phyloP scores from a whole-genome alignment of 1,284 basidiomycete genomes.

The Hymenochaete sp. region DNA sequence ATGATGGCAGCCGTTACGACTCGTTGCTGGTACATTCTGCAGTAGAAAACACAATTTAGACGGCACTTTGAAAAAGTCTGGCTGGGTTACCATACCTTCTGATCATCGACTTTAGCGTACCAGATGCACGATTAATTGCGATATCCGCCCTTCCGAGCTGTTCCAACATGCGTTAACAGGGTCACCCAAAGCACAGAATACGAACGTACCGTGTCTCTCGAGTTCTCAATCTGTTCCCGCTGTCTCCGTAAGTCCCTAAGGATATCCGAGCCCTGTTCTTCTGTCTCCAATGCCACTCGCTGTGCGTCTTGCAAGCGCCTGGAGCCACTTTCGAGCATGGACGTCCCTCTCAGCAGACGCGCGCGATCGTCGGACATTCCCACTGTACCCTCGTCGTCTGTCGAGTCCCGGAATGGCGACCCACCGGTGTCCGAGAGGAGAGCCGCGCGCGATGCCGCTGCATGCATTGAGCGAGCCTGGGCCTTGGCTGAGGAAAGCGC shows the following conservation, averaged over 20 bases:
- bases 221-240: constrained; percentile 92
- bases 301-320: constrained; percentile 85
- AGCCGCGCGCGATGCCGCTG: constrained; percentile 50
- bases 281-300: constrained; percentile 90
- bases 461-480: constrained; percentile 56
- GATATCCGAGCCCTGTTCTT: constrained; percentile 92
- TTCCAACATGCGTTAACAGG: background rate
- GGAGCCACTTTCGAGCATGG: constrained; percentile 69
- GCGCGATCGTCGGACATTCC: constrained; percentile 56
- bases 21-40: constrained; percentile 77
- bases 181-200: background rate
- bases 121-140: constrained; percentile 64
- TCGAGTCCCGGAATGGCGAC: constrained; percentile 66
- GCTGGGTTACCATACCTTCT: constrained; percentile 41
- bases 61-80: constrained; percentile 1
- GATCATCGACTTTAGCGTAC: constrained; percentile 71
- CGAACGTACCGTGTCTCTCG: constrained; percentile 72
- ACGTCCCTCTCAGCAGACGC: constrained; percentile 69
- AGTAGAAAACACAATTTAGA: constrained; percentile 13
- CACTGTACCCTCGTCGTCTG: constrained; percentile 40
- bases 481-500: constrained; percentile 75
- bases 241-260: constrained; percentile 79
- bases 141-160: constrained; percentile 64
- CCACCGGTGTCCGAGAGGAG: constrained; percentile 40
- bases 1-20: constrained; percentile 65